Conservation (phyloP, 495 filamentous ascomycete genomes). For the Neurospora sp. region DNA sequence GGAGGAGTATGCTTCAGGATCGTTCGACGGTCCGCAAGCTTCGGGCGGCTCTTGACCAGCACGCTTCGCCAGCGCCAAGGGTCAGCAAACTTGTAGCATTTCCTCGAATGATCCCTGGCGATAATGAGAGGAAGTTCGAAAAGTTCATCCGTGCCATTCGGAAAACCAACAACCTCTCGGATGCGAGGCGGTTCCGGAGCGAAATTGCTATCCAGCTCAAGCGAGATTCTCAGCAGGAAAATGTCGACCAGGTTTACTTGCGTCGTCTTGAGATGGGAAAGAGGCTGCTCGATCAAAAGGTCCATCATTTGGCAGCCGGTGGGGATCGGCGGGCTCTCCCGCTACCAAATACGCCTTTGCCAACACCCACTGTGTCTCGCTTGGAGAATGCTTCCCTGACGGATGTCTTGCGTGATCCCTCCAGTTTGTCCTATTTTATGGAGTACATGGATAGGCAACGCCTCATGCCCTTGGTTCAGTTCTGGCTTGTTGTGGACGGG, state of each 20-base stretch:
- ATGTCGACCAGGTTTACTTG: constrained; percentile 75
- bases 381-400: constrained; percentile 62
- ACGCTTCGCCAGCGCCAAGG: constrained; percentile 76
- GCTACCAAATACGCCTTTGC: constrained; percentile 15
- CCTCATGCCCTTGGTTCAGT: constrained; percentile 85
- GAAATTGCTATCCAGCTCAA: constrained; percentile 90
- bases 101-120: constrained; percentile 50
- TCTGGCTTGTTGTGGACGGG: constrained; percentile 97
- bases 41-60: constrained; percentile 86
- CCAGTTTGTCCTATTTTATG: constrained; percentile 96
- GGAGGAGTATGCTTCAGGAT: constrained; percentile 81
- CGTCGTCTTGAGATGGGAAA: constrained; percentile 87
- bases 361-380: constrained; percentile 38
- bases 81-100: constrained; percentile 44
- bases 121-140: constrained; percentile 89
- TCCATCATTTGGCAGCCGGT: constrained; percentile 67
- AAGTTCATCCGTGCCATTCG: constrained; percentile 84
- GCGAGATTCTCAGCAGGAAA: constrained; percentile 65
- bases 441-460: constrained; percentile 94
- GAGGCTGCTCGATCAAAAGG: constrained; percentile 77
- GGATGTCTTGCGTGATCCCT: constrained; percentile 76
- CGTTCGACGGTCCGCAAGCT: constrained; percentile 91
- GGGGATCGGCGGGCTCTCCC: constrained; percentile 37
- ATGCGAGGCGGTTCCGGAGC: constrained; percentile 83
- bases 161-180: constrained; percentile 83